These are phyloP conservation scores for Tetrahymena malaccensis DNA, from an alignment of 73 alveolate genomes.

Conservation along the genomic window DNA sequence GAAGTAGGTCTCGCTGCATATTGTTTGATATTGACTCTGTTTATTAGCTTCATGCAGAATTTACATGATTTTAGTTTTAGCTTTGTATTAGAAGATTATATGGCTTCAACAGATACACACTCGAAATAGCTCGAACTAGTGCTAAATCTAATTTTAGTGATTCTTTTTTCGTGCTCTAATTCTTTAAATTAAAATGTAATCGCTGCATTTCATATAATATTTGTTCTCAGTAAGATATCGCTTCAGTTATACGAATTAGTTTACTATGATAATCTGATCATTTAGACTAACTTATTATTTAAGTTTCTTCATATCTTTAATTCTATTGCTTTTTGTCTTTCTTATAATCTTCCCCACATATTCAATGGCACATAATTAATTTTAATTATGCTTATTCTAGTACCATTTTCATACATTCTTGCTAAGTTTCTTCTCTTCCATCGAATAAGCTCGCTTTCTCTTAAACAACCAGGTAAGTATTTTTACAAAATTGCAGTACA, in stretches of 20 bases:
- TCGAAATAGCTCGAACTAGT: neutral
- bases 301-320: neutral
- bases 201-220: neutral
- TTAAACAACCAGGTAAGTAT: neutral
- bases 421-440: neutral
- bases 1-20: neutral
- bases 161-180: neutral
- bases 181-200: neutral
- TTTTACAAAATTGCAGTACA: neutral
- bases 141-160: neutral
- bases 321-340: neutral
- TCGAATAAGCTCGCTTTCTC: neutral
- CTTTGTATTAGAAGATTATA: neutral
- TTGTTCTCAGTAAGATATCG: neutral
- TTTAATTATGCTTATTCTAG: neutral
- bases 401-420: neutral
- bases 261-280: neutral
- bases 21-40: neutral
- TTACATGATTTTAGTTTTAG: neutral
- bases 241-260: neutral
- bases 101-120: neutral
- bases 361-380: neutral
- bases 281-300: neutral
- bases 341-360: neutral
- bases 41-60: neutral